Evolutionary conservation across 768 basidiomycete genomes (phyloP), one percentile per base, ranked within the genome.

Genomic region (Suillus brevipes): DNA sequence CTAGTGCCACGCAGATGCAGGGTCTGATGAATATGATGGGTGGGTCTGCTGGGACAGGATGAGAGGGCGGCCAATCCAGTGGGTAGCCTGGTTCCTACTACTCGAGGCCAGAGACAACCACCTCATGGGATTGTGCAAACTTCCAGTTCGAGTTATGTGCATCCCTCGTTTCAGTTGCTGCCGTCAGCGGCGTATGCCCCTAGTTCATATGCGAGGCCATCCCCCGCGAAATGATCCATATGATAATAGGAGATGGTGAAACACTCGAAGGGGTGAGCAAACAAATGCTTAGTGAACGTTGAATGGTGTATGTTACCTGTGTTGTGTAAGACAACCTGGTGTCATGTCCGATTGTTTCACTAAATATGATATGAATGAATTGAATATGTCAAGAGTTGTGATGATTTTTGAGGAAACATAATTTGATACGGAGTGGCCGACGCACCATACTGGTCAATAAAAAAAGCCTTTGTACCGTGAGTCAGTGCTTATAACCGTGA

Each of bases 1-100:
- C 87, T 0, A 84, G 82, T 4, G 78, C 84, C 31, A 55, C 71
- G 8, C 82, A 83, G 66, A 83, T 80, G 23, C 77, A 82, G 73
- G 70, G 77, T 14, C 13, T 83, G 10, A 71, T 85, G 37, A 74
- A 75, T 37, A 77, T 76, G 16, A 47, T 60, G 34, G 66, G 70
- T 31, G 59, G 69, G 20, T 61, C 63, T 36, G 67, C 68, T 1
- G 63, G 71, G 18, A 52, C 57, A 67, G 16, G 57, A 23, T 43
- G 56, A 37, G 64, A 52, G 37, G 50, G 50, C 8, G 50, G 25
- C 2, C 23, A 23, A 61, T 38, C 28, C 14, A 68, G 68, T 25
- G 78, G 75, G 25, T 74, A 78, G 49, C 78, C 77, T 9, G 65
- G 72, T 36, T 74, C 77, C 49, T 77, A 75, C 62, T 78, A 79